Conservation (phyloP, 2,329 filamentous ascomycete genomes). For the Colletotrichum tropicicola region DNA sequence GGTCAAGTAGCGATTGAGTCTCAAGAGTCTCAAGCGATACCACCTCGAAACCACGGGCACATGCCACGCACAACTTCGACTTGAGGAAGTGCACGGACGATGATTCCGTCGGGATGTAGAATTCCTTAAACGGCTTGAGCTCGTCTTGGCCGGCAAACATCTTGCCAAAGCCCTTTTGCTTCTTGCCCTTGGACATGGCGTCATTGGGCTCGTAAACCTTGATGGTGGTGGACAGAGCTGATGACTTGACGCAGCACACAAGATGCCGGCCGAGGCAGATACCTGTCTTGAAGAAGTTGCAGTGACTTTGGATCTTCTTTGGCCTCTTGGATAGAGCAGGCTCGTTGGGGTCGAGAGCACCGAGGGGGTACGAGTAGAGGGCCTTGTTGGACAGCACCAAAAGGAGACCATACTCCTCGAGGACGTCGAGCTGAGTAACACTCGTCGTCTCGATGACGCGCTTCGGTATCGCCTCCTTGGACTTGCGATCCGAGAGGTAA, state of each 20-base stretch:
- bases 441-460: conserved; percentile 86
- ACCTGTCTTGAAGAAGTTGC: conserved; percentile 98
- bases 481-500: conserved; percentile 89
- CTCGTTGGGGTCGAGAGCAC: conserved; percentile 86
- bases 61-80: conserved; percentile 95
- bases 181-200: conserved; percentile 90
- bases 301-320: conserved; percentile 96
- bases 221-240: conserved; percentile 91
- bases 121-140: conserved; percentile 97
- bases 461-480: conserved; percentile 82
- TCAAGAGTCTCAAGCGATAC: conserved; percentile 97
- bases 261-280: conserved; percentile 94
- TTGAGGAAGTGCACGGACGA: conserved; percentile 97
- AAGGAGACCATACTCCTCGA: conserved; percentile 93
- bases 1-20: conserved; percentile 94
- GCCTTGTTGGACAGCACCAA: conserved; percentile 94
- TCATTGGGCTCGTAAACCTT: conserved; percentile 99
- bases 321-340: conserved; percentile 83
- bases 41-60: conserved; percentile 94
- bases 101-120: conserved; percentile 98
- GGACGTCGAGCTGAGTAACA: conserved; percentile 94
- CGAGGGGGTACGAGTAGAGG: conserved; percentile 86
- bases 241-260: conserved; percentile 96
- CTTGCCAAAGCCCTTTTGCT: conserved; percentile 93
- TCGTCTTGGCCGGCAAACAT: conserved; percentile 98